Evolutionary conservation across 192 early-diverging fungal genomes (phyloP).

Genomic region (Coemansia sp.): DNA sequence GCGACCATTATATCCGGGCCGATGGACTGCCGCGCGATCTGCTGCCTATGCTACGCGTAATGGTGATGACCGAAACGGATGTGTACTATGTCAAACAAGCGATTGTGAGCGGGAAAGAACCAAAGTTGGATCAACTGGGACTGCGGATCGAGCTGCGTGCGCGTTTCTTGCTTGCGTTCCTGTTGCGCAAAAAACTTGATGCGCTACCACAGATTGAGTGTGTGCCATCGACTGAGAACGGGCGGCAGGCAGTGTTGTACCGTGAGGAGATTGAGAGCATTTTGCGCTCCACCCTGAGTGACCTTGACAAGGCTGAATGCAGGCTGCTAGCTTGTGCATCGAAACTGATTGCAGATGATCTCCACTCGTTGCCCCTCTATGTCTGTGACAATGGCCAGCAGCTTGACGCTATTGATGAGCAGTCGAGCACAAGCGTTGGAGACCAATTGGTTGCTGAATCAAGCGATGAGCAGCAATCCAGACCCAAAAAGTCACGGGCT

Average conservation of each 20-base stretch:
- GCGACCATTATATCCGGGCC: constrained; percentile 55
- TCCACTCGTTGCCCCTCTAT: constrained; percentile 21
- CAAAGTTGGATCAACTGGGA: constrained; percentile 27
- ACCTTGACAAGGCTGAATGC: constrained; percentile 2
- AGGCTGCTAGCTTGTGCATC: constrained; percentile 18
- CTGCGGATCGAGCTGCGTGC: constrained; percentile 64
- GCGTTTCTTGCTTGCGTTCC: constrained; percentile 43
- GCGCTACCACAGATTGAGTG: constrained; percentile 14
- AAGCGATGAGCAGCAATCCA: not conserved
- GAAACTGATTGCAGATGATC: not conserved
- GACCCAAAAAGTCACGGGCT: not conserved
- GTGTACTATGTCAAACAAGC: constrained; percentile 20
- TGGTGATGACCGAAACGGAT: constrained; percentile 66
- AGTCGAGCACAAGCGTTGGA: too few species aligned
- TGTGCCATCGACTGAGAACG: constrained; percentile 17
- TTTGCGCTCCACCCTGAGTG: constrained; percentile 15
- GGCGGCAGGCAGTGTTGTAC: constrained; percentile 56
- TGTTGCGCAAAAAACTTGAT: constrained; percentile 50
- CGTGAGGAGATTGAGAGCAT: constrained; percentile 40
- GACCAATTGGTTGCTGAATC: not conserved
- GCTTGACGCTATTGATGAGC: not conserved
- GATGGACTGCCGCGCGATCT: constrained; percentile 51
- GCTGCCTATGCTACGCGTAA: constrained; percentile 61
- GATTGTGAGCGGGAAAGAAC: not conserved
- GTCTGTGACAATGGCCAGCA: constrained; percentile 2